A percentile compares a stretch with the other conserved stretches of the same genome.
Conservation (phyloP, 768 basidiomycete species). For the Botryobasidium botryosum region DNA sequence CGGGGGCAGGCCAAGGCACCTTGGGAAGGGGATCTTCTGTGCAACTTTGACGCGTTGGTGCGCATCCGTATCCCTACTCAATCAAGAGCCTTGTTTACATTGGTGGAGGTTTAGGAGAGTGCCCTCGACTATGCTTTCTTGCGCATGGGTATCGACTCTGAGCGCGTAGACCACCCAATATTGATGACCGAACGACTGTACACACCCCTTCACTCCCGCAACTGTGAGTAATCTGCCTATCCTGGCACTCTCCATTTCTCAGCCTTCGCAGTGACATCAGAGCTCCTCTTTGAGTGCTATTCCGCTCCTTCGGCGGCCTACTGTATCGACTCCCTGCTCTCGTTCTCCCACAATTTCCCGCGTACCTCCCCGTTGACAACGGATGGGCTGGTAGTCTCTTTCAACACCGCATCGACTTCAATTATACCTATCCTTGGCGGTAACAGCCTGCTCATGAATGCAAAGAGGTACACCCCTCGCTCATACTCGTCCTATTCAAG, state of each 20-base stretch:
- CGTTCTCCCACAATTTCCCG: constrained; percentile 61
- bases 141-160: constrained; percentile 64
- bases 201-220: constrained; percentile 76
- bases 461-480: constrained; percentile 48
- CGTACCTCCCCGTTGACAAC: constrained; percentile 29
- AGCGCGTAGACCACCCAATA: constrained; percentile 68
- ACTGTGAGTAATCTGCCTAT: constrained; percentile 34
- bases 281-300: constrained; percentile 92
- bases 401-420: constrained; percentile 83
- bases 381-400: constrained; percentile 77
- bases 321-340: constrained; percentile 81
- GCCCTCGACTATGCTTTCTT: constrained; percentile 85
- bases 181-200: constrained; percentile 86
- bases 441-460: constrained; percentile 64
- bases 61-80: constrained; percentile 20
- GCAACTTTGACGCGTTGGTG: constrained; percentile 88
- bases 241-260: not conserved
- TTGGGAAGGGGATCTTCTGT: constrained; percentile 87
- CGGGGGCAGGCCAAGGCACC: constrained; percentile 61
- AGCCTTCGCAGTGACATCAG: constrained; percentile 58
- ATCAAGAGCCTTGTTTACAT: not conserved
- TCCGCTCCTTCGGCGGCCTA: constrained; percentile 71
- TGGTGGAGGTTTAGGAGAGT: constrained; percentile 48
- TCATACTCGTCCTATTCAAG: not conserved
- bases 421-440: constrained; percentile 78